Evolutionary conservation across 129 eudicot species (phyloP).

Genomic region (Daucus carota): DH1_v3.0 NC_030389.2:3735001-3735500

Average conservation of each 20-base stretch:
- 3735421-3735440: neutral
- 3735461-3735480: constrained; percentile 11
- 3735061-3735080: neutral
- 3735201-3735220: too few species aligned
- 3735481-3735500: constrained; percentile 1
- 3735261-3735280: neutral
- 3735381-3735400: constrained; percentile 22
- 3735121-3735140: constrained; percentile 38
- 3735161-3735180: constrained; percentile 32
- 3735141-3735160: constrained; percentile 22
- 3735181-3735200: neutral
- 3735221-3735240: neutral
- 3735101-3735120: constrained; percentile 12
- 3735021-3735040: neutral
- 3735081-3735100: neutral
- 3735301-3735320: neutral
- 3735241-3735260: neutral
- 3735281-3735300: neutral
- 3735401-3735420: constrained; percentile 14
- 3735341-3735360: constrained; percentile 17
- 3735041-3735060: neutral
- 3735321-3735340: neutral
- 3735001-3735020: neutral
- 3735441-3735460: neutral
- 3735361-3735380: constrained; percentile 20